phyloP scores from a whole-genome alignment of 441 rosid genomes.

The Manihot esculenta region DNA sequence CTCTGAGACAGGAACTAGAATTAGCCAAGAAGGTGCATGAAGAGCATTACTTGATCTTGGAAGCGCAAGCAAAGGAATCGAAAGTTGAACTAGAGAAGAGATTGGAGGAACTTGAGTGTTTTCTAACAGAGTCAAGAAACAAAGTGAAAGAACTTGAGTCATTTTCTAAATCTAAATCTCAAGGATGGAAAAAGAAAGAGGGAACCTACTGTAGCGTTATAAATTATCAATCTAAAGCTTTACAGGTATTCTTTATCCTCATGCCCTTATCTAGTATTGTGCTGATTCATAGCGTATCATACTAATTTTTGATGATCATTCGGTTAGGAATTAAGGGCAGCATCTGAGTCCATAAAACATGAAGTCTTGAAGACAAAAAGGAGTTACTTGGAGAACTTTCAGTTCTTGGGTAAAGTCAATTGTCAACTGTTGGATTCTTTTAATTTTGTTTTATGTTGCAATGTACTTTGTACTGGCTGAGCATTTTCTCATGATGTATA shows the following conservation, averaged over 20 bases:
- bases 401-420: constrained; percentile 26
- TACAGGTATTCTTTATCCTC: constrained; percentile 44
- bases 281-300: neutral
- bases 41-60: constrained; percentile 45
- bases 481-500: neutral
- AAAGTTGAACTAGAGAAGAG: constrained; percentile 49
- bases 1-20: constrained; percentile 67
- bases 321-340: constrained; percentile 30
- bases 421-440: neutral
- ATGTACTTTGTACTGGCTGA: neutral
- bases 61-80: constrained; percentile 47
- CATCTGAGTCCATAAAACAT: constrained; percentile 28
- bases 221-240: constrained; percentile 48
- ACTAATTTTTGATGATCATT: neutral
- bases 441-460: neutral
- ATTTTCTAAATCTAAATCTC: constrained; percentile 44
- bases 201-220: constrained; percentile 40
- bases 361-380: constrained; percentile 33
- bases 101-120: constrained; percentile 39
- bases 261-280: neutral
- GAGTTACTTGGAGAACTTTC: constrained; percentile 27
- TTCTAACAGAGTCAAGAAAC: constrained; percentile 44
- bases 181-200: constrained; percentile 62
- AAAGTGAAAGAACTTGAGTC: constrained; percentile 64
- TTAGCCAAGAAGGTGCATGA: constrained; percentile 47